phyloP scores from a whole-genome alignment of 352 stramenopile species.

The Pythium rhizo-oryzae region DNA sequence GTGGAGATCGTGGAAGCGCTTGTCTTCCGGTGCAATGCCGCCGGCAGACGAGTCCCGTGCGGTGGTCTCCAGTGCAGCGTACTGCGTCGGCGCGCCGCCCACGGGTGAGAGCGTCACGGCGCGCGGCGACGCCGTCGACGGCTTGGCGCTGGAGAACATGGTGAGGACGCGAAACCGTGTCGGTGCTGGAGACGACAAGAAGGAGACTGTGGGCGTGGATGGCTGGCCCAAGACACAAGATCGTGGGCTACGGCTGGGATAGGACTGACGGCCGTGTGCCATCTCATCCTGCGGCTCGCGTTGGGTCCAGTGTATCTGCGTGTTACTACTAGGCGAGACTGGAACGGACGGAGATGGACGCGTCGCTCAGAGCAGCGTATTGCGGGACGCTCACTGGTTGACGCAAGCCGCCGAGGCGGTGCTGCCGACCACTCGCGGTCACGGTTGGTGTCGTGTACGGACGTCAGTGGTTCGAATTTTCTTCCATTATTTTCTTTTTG shows the following conservation, averaged over 20 bases:
- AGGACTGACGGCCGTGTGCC: background rate
- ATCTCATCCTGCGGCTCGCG: background rate
- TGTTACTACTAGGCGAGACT: background rate
- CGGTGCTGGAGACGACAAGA: background rate
- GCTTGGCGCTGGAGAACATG: background rate
- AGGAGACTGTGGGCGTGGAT: too few species aligned
- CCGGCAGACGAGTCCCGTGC: background rate
- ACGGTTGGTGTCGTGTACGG: too few species aligned
- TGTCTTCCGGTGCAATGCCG: background rate
- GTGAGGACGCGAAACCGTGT: background rate
- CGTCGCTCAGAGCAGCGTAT: background rate
- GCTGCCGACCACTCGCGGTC: too few species aligned
- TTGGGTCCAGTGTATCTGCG: background rate
- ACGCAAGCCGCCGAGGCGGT: background rate
- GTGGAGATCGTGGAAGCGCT: conserved; percentile 36
- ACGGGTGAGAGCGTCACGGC: background rate
- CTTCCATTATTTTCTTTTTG: background rate
- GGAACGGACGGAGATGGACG: background rate
- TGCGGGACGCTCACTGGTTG: background rate
- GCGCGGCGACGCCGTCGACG: background rate
- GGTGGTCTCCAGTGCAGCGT: background rate
- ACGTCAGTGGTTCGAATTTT: background rate
- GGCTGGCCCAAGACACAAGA: too few species aligned
- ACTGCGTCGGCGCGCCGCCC: background rate
- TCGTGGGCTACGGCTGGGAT: too few species aligned